Evolutionary conservation across 1,284 basidiomycete genomes (phyloP).

Genomic region (Ustilago crameri): DNA sequence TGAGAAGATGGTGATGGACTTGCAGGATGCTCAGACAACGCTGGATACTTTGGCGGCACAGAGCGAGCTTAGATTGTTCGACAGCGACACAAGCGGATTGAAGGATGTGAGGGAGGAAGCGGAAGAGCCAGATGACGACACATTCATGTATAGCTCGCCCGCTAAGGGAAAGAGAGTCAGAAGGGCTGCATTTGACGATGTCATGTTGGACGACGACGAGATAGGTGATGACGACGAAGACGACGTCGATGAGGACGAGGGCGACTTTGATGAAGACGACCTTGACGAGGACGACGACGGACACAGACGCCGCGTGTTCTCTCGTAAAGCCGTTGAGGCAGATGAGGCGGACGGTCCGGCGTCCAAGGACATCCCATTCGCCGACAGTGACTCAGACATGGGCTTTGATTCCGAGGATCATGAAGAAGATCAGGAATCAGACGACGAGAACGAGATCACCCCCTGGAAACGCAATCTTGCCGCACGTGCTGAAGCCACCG

Average conservation of each 20-base stretch:
- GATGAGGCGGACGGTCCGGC: conserved; percentile 36
- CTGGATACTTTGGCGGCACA: conserved; percentile 84
- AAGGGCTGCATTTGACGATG: conserved; percentile 59
- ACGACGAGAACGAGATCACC: conserved; percentile 61
- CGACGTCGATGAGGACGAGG: conserved; percentile 57
- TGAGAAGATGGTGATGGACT: conserved; percentile 94
- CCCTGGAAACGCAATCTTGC: conserved; percentile 86
- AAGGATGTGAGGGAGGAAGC: conserved; percentile 8
- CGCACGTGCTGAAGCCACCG: conserved; percentile 73
- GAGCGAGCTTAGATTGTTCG: conserved; percentile 86
- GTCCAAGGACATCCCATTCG: conserved; percentile 61
- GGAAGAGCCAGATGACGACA: conserved; percentile 9
- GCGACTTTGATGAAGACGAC: conserved; percentile 51
- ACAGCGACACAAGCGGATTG: conserved; percentile 74
- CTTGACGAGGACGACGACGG: conserved; percentile 38
- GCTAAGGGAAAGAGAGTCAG: conserved; percentile 44
- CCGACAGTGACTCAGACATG: conserved; percentile 67
- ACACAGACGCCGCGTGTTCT: conserved; percentile 22
- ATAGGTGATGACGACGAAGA: conserved; percentile 59
- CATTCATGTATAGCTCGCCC: conserved; percentile 7
- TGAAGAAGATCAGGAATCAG: conserved; percentile 51
- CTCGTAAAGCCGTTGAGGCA: conserved; percentile 22
- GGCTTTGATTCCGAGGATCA: conserved; percentile 42
- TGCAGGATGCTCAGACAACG: conserved; percentile 86
- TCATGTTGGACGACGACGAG: conserved; percentile 68